Evolutionary conservation across 768 basidiomycete genomes (phyloP).

Genomic region (Lentinula sp.): DNA sequence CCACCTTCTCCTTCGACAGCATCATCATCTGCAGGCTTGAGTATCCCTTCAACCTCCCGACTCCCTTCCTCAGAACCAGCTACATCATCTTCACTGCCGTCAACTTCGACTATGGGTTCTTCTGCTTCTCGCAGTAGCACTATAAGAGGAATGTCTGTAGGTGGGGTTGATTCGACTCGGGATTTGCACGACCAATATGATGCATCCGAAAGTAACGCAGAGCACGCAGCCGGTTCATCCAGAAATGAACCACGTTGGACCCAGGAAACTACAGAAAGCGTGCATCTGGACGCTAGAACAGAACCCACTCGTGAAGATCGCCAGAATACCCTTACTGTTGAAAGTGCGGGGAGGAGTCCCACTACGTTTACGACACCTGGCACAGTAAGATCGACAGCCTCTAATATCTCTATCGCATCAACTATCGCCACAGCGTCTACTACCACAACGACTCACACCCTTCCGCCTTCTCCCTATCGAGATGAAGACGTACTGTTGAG

Average conservation of each 20-base stretch:
- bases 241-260: background rate
- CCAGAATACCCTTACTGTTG: background rate
- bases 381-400: conserved; percentile 1
- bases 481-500: conserved; percentile 92
- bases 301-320: background rate
- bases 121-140: conserved; percentile 2
- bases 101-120: background rate
- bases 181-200: background rate
- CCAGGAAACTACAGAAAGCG: background rate
- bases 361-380: conserved; percentile 1
- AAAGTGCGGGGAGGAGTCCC: background rate
- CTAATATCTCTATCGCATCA: conserved; percentile 3
- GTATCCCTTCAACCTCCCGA: background rate
- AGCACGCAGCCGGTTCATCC: background rate
- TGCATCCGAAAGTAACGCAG: background rate
- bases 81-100: background rate
- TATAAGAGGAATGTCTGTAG: background rate
- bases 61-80: background rate
- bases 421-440: conserved; percentile 7
- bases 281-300: background rate
- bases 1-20: conserved; percentile 24
- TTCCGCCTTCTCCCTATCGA: conserved; percentile 56
- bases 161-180: background rate
- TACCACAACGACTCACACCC: conserved; percentile 19
- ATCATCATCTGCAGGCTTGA: background rate